Conservation (phyloP, 495 filamentous ascomycete species). For the Talaromyces stipitatus region DNA sequence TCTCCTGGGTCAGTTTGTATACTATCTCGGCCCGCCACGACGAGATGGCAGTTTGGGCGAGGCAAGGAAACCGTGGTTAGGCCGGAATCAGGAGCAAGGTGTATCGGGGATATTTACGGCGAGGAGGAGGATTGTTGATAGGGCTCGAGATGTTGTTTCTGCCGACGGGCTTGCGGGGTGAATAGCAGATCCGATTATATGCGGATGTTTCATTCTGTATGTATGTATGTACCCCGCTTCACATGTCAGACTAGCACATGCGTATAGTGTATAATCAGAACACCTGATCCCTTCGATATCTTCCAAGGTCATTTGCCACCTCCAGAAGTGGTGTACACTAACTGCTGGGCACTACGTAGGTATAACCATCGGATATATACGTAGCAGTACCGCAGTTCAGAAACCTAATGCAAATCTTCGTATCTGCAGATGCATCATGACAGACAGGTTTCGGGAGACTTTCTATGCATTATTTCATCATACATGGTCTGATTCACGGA, state of each 20-base stretch:
- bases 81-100: slow-evolving; percentile 72
- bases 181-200: background rate
- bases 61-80: slow-evolving; percentile 90
- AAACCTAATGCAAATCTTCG: no score
- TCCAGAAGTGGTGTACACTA: no score
- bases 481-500: background rate
- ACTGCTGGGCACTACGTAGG: no score
- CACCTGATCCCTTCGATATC: no score
- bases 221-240: background rate
- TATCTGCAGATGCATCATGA: background rate
- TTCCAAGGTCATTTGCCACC: no score
- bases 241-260: background rate
- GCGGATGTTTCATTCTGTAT: background rate
- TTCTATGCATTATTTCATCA: background rate
- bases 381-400: no score
- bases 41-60: slow-evolving; percentile 59
- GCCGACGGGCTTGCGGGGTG: background rate
- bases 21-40: slow-evolving; percentile 71
- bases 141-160: background rate
- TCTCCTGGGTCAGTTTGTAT: slow-evolving; percentile 71
- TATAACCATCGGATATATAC: no score
- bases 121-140: slow-evolving; percentile 64
- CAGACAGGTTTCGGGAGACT: background rate
- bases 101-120: slow-evolving; percentile 82
- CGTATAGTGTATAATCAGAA: no score